Evolutionary conservation across 2,329 filamentous ascomycete species (phyloP).

Genomic region (Botrytis tulipae): DNA sequence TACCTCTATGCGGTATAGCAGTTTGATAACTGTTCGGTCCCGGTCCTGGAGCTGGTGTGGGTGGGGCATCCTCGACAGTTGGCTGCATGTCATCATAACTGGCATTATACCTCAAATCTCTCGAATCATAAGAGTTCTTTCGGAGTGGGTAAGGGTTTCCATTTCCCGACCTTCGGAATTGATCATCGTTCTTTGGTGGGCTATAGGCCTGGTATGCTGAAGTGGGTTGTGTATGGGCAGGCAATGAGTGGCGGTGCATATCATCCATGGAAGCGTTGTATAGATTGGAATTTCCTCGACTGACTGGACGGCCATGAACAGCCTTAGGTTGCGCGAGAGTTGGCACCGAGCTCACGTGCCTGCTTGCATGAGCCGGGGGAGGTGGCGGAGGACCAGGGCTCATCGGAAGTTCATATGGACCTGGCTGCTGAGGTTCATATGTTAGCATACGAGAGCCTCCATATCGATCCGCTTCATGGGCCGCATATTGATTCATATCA

Average conservation of each 20-base stretch:
- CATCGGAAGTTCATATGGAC: conserved; percentile 34
- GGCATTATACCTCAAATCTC: conserved; percentile 38
- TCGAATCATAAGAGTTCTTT: conserved; percentile 39
- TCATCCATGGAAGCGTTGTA: conserved; percentile 31
- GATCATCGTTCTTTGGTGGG: conserved; percentile 31
- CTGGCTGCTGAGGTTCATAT: conserved; percentile 35
- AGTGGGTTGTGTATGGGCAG: conserved; percentile 30
- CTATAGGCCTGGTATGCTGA: conserved; percentile 35
- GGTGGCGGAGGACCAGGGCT: conserved; percentile 40
- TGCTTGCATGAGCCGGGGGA: conserved; percentile 37
- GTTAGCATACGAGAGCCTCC: conserved; percentile 25
- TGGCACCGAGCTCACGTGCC: conserved; percentile 29
- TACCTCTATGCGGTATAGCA: conserved; percentile 27
- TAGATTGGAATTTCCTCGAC: conserved; percentile 22
- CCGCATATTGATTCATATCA: conserved; percentile 16
- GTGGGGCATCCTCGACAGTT: conserved; percentile 45
- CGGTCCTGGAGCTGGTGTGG: conserved; percentile 31
- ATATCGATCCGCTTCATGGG: conserved; percentile 27
- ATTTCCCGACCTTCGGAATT: conserved; percentile 29
- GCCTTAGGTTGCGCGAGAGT: conserved; percentile 20
- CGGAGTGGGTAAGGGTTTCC: conserved; percentile 34
- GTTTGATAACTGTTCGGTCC: conserved; percentile 18
- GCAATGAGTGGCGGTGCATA: conserved; percentile 31
- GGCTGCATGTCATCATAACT: conserved; percentile 47
- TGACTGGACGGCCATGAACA: conserved; percentile 13